Conservation (phyloP, 352 stramenopile genomes). For the Lagenidium giganteum region DNA sequence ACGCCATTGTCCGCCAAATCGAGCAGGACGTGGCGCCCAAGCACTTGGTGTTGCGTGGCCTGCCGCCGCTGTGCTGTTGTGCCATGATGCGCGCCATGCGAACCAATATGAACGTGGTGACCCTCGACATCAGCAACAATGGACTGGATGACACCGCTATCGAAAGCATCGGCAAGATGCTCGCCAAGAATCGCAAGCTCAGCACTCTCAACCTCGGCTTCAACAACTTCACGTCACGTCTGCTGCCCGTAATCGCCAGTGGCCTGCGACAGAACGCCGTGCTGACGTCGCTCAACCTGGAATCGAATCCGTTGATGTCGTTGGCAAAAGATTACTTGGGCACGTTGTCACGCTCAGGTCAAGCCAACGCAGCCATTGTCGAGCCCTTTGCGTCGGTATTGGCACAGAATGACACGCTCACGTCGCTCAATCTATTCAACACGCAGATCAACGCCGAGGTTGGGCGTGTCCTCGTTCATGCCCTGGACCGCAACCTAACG, state of each 20-base stretch:
- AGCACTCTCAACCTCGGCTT: conserved; percentile 47
- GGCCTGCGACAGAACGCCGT: conserved; percentile 38
- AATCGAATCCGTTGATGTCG: conserved; percentile 43
- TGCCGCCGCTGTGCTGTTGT: conserved; percentile 49
- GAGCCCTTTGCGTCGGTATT: conserved; percentile 36
- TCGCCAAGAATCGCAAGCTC: conserved; percentile 49
- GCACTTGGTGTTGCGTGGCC: conserved; percentile 36
- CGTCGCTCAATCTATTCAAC: conserved; percentile 51
- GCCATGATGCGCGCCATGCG: conserved; percentile 52
- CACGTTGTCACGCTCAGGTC: too few species aligned
- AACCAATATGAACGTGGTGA: conserved; percentile 44
- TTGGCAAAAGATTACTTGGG: conserved; percentile 11
- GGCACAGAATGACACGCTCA: conserved; percentile 31
- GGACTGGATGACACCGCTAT: conserved; percentile 34
- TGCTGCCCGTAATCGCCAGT: conserved; percentile 27
- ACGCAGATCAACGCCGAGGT: conserved; percentile 50
- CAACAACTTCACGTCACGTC: conserved; percentile 40
- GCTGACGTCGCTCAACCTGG: conserved; percentile 47
- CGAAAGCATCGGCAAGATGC: conserved; percentile 37
- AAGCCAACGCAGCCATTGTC: too few species aligned
- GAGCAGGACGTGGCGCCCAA: conserved; percentile 37
- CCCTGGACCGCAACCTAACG: conserved; percentile 39
- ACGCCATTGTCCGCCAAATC: conserved; percentile 47
- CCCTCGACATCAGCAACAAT: conserved; percentile 63
- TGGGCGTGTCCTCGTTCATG: conserved; percentile 30